Evolutionary conservation across 768 basidiomycete genomes (phyloP).

Genomic region (Auriscalpium orientale): DNA sequence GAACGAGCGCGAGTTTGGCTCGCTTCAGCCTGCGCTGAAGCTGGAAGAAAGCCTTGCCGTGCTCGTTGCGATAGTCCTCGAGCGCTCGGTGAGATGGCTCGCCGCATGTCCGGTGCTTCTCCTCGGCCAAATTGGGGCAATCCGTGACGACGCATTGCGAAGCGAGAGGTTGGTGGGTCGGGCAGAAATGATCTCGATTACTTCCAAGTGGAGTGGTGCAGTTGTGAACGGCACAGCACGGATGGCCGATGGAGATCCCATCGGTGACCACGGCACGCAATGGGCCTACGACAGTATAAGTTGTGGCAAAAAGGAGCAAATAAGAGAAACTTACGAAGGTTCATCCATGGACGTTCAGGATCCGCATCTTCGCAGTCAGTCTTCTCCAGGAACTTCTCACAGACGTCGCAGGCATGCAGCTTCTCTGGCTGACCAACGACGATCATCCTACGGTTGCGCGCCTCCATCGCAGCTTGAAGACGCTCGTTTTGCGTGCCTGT

Average conservation of each 20-base stretch:
- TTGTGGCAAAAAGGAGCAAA: no score
- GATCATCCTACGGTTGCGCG: not conserved
- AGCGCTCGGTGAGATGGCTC: not conserved
- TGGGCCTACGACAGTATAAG: no score
- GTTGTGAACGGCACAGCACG: conserved; percentile 24
- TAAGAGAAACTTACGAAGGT: no score
- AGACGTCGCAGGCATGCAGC: not conserved
- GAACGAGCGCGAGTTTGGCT: not conserved
- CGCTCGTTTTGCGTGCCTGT: not conserved
- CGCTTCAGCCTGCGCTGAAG: not conserved
- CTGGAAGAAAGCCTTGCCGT: not conserved
- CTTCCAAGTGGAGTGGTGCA: conserved; percentile 18
- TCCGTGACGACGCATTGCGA: not conserved
- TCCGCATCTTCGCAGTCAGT: no score
- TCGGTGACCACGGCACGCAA: conserved; percentile 21
- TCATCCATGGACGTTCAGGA: no score
- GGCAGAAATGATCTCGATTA: not conserved
- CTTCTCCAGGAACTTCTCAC: not conserved
- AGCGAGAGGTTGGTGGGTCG: not conserved
- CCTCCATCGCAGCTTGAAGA: not conserved
- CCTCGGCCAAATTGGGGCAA: not conserved
- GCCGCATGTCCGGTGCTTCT: not conserved
- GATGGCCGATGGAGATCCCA: conserved; percentile 27
- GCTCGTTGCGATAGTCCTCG: not conserved
- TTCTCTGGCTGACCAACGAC: not conserved